phyloP scores from a whole-genome alignment of 129 eudicot genomes.

The Flaveria ramosissima region DNA sequence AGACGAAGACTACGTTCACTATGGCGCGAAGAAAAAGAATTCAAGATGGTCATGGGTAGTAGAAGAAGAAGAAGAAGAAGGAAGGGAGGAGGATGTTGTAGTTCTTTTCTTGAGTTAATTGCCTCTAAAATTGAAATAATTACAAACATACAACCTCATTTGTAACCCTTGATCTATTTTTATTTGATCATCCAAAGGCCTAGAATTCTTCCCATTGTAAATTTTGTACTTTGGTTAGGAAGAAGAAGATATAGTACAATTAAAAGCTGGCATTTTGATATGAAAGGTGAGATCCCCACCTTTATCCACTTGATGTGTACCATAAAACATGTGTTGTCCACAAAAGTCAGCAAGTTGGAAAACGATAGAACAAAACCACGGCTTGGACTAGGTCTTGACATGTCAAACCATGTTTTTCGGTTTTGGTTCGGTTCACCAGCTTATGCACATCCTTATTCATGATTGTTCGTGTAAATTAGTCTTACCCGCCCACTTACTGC shows the following conservation, averaged over 20 bases:
- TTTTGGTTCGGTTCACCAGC: background rate
- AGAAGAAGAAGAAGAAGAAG: too few species aligned
- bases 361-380: background rate
- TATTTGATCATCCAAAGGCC: background rate
- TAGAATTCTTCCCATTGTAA: background rate
- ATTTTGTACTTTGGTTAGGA: background rate
- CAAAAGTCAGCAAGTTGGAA: slow-evolving; percentile 3
- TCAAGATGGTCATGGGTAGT: too few species aligned
- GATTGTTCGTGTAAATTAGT: background rate
- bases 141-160: too few species aligned
- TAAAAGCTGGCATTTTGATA: slow-evolving; percentile 1
- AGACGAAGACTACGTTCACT: background rate
- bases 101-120: too few species aligned
- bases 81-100: too few species aligned
- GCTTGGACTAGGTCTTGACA: background rate
- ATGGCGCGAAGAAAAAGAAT: background rate
- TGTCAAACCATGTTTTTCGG: background rate
- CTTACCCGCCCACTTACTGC: background rate
- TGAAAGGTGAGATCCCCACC: background rate
- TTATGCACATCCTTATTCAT: background rate
- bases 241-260: background rate
- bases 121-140: too few species aligned
- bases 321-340: background rate
- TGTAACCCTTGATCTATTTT: background rate
- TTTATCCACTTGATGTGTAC: slow-evolving; percentile 10